phyloP scores from a whole-genome alignment of 2,329 filamentous ascomycete species.

The Neofusicoccum sp. region DNA sequence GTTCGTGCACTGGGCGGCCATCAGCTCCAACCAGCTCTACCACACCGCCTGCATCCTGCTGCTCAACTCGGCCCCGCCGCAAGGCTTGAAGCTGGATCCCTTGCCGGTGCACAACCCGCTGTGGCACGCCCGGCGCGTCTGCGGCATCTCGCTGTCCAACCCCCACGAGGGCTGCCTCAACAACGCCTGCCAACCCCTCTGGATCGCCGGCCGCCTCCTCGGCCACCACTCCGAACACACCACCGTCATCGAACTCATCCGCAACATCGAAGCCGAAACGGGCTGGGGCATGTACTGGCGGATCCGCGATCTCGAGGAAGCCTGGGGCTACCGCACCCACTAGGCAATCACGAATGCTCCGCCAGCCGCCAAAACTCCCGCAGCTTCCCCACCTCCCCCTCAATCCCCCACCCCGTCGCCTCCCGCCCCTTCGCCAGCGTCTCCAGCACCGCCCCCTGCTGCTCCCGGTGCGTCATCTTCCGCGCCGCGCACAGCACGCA shows the following conservation, averaged over 20 bases:
- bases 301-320: constrained; percentile 50
- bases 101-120: constrained; percentile 42
- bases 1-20: constrained; percentile 55
- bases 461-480: constrained; percentile 49
- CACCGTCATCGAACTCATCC: constrained; percentile 44
- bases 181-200: constrained; percentile 59
- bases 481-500: constrained; percentile 48
- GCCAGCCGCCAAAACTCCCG: constrained; percentile 25
- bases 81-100: constrained; percentile 28
- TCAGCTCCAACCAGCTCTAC: constrained; percentile 58
- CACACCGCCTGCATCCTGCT: constrained; percentile 57
- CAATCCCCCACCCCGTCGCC: constrained; percentile 45
- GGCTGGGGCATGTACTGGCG: constrained; percentile 57
- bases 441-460: constrained; percentile 45
- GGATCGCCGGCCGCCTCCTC: constrained; percentile 55
- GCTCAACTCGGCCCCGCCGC: constrained; percentile 44
- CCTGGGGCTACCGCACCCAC: constrained; percentile 29
- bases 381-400: constrained; percentile 22
- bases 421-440: constrained; percentile 39
- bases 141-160: constrained; percentile 57
- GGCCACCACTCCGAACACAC: constrained; percentile 49
- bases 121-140: constrained; percentile 58
- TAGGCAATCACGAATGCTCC: constrained; percentile 23
- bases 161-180: constrained; percentile 56
- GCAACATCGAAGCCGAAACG: constrained; percentile 51